Conservation (phyloP, 2,329 filamentous ascomycete genomes). For the Ilyonectria destructans region DNA sequence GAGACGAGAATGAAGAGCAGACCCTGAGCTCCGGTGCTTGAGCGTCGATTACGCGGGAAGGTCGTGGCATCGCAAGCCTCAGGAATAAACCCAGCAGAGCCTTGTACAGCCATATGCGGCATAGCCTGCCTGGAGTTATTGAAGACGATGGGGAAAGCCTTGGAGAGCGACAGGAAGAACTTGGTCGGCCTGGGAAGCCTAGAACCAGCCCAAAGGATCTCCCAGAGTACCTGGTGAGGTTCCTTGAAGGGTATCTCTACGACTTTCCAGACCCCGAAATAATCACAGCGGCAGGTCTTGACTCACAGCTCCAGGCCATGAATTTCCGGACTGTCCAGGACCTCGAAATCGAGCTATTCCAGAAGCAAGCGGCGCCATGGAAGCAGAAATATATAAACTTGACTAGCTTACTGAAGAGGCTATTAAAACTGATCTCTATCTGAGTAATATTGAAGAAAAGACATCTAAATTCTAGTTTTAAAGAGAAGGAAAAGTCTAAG, state of each 20-base stretch:
- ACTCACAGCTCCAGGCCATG: conserved; percentile 54
- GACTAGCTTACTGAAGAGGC: no score
- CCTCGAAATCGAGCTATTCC: conserved; percentile 57
- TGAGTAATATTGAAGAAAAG: no score
- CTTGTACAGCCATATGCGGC: conserved; percentile 49
- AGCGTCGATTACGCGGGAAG: conserved; percentile 48
- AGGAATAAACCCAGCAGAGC: conserved; percentile 55
- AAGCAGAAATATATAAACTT: conserved; percentile 33
- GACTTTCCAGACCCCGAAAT: not conserved
- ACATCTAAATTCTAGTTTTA: no score
- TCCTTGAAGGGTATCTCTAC: conserved; percentile 48
- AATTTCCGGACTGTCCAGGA: conserved; percentile 55
- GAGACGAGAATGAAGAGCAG: conserved; percentile 51
- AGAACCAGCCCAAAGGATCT: conserved; percentile 45
- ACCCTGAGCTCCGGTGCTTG: conserved; percentile 52
- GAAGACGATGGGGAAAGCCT: conserved; percentile 48
- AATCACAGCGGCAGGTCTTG: not conserved
- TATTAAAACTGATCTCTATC: no score
- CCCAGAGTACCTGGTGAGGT: conserved; percentile 43
- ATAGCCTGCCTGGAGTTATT: conserved; percentile 47
- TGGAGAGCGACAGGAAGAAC: conserved; percentile 35
- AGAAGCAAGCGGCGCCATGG: conserved; percentile 57
- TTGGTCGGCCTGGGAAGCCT: conserved; percentile 41
- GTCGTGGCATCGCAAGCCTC: conserved; percentile 53
- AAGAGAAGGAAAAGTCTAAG: no score